Conservation (phyloP, 163 green algal genomes). For the Scenedesmus sp. region DNA sequence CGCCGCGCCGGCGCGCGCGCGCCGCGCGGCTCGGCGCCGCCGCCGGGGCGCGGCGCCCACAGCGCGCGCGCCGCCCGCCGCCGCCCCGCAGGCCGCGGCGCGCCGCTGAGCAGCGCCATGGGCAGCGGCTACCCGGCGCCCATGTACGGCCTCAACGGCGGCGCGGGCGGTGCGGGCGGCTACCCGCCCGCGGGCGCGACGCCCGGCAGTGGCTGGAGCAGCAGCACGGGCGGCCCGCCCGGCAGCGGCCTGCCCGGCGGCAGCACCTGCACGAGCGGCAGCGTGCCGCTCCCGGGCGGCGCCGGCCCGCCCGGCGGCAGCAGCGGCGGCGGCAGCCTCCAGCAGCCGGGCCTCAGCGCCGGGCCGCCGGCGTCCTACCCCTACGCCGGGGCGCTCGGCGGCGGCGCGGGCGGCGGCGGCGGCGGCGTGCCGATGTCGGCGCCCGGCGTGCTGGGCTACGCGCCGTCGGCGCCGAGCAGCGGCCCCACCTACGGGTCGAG, state of each 20-base stretch:
- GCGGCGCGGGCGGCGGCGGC: not conserved
- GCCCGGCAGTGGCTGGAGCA: not conserved
- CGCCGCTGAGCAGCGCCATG: too few relatives aligned
- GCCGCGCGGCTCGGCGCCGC: too few relatives aligned
- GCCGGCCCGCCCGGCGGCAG: not conserved
- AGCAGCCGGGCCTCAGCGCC: not conserved
- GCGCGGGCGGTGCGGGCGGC: too few relatives aligned
- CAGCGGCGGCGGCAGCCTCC: not conserved
- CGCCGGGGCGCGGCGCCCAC: too few relatives aligned
- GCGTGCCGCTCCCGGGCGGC: too few relatives aligned
- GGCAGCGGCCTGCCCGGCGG: not conserved
- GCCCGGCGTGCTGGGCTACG: not conserved
- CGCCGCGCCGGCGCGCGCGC: too few relatives aligned
- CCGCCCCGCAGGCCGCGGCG: too few relatives aligned
- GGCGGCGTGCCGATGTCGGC: not conserved
- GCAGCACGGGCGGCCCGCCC: not conserved
- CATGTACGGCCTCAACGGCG: too few relatives aligned
- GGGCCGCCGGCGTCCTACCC: not conserved
- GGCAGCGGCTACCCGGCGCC: not conserved
- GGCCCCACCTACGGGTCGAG: not conserved
- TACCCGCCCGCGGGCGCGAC: too few relatives aligned
- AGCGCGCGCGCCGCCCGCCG: too few relatives aligned
- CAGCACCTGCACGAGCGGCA: not conserved
- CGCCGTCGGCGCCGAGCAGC: not conserved
- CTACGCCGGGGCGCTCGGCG: not conserved